Conservation (phyloP, 1,284 basidiomycete genomes). For the Leccinum subfulvum region DNA sequence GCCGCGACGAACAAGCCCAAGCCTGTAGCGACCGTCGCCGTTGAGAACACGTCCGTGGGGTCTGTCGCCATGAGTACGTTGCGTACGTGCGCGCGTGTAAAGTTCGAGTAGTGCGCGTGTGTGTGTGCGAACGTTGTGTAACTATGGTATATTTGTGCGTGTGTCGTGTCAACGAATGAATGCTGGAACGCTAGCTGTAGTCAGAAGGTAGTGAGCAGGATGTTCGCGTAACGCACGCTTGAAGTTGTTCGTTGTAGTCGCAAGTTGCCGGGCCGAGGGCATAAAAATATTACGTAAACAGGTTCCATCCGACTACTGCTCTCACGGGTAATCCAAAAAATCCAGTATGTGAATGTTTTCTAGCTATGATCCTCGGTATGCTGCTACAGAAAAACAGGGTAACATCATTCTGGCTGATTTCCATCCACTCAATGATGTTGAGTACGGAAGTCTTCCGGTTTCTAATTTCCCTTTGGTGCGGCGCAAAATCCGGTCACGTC, state of each 20-base stretch:
- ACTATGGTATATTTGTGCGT: too few relatives aligned
- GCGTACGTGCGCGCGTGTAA: too few relatives aligned
- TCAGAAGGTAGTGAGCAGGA: neutral
- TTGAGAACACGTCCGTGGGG: too few relatives aligned
- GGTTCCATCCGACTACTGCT: neutral
- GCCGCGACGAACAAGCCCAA: too few relatives aligned
- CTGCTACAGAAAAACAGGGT: neutral
- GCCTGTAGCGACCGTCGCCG: too few relatives aligned
- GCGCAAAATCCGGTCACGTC: neutral
- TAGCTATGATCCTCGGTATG: neutral
- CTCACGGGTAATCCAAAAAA: too few relatives aligned
- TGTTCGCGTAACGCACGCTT: neutral
- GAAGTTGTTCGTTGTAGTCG: neutral
- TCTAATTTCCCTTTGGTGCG: neutral
- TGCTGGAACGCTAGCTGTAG: neutral
- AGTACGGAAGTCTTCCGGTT: neutral
- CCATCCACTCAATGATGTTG: neutral
- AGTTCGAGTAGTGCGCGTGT: neutral
- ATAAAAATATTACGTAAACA: neutral
- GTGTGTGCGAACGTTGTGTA: neutral
- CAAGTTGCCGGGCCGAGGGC: neutral
- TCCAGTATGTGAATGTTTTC: neutral
- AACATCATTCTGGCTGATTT: neutral
- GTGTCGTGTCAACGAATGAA: neutral
- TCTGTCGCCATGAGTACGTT: too few relatives aligned